These are phyloP conservation scores for Coniochaeta pulveracea DNA, from an alignment of 2,329 filamentous ascomycete species.

Conservation along the genomic window DNA sequence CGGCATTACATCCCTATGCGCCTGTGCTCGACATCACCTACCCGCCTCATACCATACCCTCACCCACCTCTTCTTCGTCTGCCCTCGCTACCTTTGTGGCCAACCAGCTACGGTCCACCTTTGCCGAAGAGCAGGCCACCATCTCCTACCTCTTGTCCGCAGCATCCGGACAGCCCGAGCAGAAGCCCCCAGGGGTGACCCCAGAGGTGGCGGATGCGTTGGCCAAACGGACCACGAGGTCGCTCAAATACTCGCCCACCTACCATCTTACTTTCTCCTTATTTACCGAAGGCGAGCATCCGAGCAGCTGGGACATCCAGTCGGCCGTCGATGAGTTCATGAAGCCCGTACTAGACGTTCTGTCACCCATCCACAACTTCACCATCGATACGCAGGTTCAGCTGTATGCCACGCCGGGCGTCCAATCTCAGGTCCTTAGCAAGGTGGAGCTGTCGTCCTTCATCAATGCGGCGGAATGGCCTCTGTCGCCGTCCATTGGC, in stretches of 20 bases:
- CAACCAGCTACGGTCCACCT: conserved; percentile 63
- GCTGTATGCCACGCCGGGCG: conserved; percentile 69
- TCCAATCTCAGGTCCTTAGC: conserved; percentile 52
- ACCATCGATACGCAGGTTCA: conserved; percentile 95
- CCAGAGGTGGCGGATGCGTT: conserved; percentile 43
- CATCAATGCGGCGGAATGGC: conserved; percentile 97
- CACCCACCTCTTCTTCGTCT: conserved; percentile 58
- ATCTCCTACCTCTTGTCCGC: conserved; percentile 63
- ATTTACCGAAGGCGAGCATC: conserved; percentile 67
- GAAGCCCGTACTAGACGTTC: conserved; percentile 65
- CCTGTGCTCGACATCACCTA: conserved; percentile 71
- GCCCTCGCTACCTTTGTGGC: conserved; percentile 68
- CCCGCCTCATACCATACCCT: conserved; percentile 54
- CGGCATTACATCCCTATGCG: conserved; percentile 56
- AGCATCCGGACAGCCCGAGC: conserved; percentile 37
- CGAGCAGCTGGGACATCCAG: conserved; percentile 88
- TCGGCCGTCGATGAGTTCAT: conserved; percentile 71
- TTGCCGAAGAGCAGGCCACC: conserved; percentile 79
- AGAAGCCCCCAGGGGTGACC: conserved; percentile 32
- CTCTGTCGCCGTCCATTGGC: conserved; percentile 85
- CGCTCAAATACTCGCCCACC: conserved; percentile 82
- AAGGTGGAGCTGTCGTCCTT: conserved; percentile 88
- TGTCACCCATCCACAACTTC: conserved; percentile 83
- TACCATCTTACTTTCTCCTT: conserved; percentile 95
- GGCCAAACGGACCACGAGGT: conserved; percentile 65